Conservation (phyloP, 2,329 filamentous ascomycete species). For the Orbilia blumenaviensis region DNA sequence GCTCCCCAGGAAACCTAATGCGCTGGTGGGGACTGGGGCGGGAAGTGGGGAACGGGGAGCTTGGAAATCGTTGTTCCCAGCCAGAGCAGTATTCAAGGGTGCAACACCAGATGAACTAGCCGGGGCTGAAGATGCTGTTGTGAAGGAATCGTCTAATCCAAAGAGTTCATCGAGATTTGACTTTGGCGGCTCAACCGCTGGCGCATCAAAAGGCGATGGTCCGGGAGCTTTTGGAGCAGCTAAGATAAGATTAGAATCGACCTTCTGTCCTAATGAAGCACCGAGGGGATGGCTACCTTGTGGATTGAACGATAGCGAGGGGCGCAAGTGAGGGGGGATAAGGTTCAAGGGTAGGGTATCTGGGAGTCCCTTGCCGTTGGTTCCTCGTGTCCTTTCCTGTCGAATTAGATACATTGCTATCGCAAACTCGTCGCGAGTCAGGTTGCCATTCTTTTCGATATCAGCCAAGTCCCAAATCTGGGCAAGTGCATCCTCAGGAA, state of each 20-base stretch:
- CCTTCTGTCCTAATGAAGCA: no score
- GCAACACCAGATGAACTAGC: conserved; percentile 34
- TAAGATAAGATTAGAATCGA: not conserved
- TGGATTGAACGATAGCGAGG: conserved; percentile 49
- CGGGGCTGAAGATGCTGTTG: conserved; percentile 60
- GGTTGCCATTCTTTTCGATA: conserved; percentile 85
- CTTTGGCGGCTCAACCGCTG: conserved; percentile 65
- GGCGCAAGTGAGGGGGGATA: conserved; percentile 85
- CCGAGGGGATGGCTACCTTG: conserved; percentile 14
- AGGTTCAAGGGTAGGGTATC: conserved; percentile 80
- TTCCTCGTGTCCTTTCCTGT: conserved; percentile 78
- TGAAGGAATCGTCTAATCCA: conserved; percentile 77
- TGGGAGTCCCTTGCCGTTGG: conserved; percentile 69
- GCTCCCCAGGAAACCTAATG: conserved; percentile 65
- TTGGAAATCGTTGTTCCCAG: conserved; percentile 52
- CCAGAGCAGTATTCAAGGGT: conserved; percentile 53
- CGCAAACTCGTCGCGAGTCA: conserved; percentile 90
- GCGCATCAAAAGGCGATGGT: conserved; percentile 67
- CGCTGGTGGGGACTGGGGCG: conserved; percentile 61
- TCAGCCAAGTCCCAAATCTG: conserved; percentile 98
- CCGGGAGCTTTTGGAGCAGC: conserved; percentile 26
- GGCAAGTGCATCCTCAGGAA: conserved; percentile 86
- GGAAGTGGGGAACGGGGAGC: conserved; percentile 68
- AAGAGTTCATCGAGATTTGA: conserved; percentile 94
- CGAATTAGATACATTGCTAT: conserved; percentile 97